Evolutionary conservation across 805 yeast genomes (phyloP), one percentile per base, ranked within the genome.

Genomic region (Candida xiaguanensis): DNA sequence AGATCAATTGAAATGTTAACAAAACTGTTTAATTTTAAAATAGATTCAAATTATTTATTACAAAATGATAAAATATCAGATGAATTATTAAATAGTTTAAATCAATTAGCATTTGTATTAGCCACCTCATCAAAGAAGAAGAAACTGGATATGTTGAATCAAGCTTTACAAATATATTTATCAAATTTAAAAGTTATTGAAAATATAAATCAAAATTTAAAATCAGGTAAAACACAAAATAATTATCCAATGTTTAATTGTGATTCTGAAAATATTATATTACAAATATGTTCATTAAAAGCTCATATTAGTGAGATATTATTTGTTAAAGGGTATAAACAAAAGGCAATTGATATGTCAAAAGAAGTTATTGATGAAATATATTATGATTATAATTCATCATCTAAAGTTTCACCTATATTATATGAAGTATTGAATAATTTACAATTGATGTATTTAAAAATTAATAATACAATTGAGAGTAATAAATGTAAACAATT

Each of bases 221-320:
- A 41, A 11, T n/a, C 8, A 14, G n/a, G 23, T 6, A 18, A 36
- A 7, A 42, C 47, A 20, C 72, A 67, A 44, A 44, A 52, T 1
- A 49, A 49, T 19, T 61, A 48, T 47, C 74, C 74, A 12, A 49
- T 66, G 8, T 63, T 67, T 48, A 49, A 67, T 43, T 64, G 69
- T 47, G 53, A 52, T 30, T 41, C 41, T 11, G 51, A 50, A 16
- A 65, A 64, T 39, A 29, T 66, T n/a, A 45, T 40, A 20, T 46
- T 63, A 42, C 31, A 50, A 15, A 52, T 50, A 17, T 62, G 64
- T 30, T 70, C 62, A 31, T 47, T 56, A 33, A 61, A 59, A 42
- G 62, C 69, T 4, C 72, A 68, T 44, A 50, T 68, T 14, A 53
- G 68, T 39, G 73, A 68, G 46, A 51, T 68, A 12, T 55, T 67